Percentiles rank a stretch among this genome's conserved stretches.
Conservation (phyloP, 345 rosid species). For the Hibiscus trionum region DNA sequence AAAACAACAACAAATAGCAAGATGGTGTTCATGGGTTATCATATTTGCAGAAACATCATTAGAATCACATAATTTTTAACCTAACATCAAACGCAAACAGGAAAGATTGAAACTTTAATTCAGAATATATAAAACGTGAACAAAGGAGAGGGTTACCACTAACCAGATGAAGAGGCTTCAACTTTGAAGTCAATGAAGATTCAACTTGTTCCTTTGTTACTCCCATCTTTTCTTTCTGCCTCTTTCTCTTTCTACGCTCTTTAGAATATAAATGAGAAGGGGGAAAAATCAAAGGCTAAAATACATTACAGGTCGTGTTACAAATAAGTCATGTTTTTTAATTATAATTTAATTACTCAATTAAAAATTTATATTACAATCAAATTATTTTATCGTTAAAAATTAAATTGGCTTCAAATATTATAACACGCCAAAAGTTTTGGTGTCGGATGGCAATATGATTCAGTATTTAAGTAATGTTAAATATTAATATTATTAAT, state of each 20-base stretch:
- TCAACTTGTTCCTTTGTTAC: slow-evolving; percentile 73
- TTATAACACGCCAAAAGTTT: no score
- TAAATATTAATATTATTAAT: no score
- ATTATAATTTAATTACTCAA: no score
- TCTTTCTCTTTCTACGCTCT: background rate
- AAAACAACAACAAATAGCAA: background rate
- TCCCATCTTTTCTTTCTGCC: slow-evolving; percentile 37
- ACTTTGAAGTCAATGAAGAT: slow-evolving; percentile 56
- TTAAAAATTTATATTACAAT: no score
- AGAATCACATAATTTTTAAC: background rate
- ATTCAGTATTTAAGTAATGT: no score
- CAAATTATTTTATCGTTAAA: no score
- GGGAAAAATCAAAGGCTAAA: no score
- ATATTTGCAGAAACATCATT: background rate
- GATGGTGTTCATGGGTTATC: background rate
- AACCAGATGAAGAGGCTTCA: slow-evolving; percentile 64
- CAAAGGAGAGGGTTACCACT: slow-evolving; percentile 29
- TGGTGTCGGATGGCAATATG: no score
- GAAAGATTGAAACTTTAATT: background rate
- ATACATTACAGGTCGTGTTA: no score
- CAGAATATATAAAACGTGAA: background rate
- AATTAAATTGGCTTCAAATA: no score
- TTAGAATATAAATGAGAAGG: no score
- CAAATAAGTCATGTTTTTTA: no score
- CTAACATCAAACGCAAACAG: background rate